Base-by-base conservation (phyloP, 1,284 basidiomycete genomes). In the Trametes polyzona region DNA sequence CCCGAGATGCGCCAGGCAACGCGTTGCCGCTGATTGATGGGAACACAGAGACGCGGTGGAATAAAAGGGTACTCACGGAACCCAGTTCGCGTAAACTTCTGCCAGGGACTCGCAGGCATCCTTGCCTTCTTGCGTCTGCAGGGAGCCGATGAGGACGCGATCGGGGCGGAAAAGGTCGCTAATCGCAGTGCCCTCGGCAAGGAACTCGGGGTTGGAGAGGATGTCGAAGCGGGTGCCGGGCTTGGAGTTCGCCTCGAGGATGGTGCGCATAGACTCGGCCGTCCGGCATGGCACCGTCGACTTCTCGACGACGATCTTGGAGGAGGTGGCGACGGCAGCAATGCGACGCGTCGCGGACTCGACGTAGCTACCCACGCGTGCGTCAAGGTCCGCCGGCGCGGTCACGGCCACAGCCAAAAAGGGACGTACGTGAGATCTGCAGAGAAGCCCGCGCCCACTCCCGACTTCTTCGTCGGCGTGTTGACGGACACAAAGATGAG, bases 271-370 rank as follows among this genome's bases (percentile, higher is more conserved):
- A 24, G 95, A 96, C 74, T 97, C 93, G 58, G 96, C 96, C 9
- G 96, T 99, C 63, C 96, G 88, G 79, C 96, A 98, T 33, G 96
- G 96, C 26, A 99, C 96, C 3, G 96, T 99, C 17, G 96, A 99
- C 77, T 99, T 99, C 73, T 99, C 97, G 55, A 99, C 96, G 63
- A 99, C 96, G 69, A 99, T 99, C 82, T 99, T 99, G 74, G 87
- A 92, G 7, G 92, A 87, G 33, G 81, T 91, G 33, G 97, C 92
- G 55, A 98, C 90, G 51, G 86, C 86, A 40, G 97, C 96, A 66
- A 99, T 99, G 65, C 92, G 92, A 64, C 96, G 93, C 36, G 97
- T 98, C 39, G 96, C 96, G 26, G 92, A 86, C 73, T 99, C 96
- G 65, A 98, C 92, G 76, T 95, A 98, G 80, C 95, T 97, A 58